Evolutionary conservation across 306 rosid genomes (phyloP).

Genomic region (Cicer chorassanicum): DNA sequence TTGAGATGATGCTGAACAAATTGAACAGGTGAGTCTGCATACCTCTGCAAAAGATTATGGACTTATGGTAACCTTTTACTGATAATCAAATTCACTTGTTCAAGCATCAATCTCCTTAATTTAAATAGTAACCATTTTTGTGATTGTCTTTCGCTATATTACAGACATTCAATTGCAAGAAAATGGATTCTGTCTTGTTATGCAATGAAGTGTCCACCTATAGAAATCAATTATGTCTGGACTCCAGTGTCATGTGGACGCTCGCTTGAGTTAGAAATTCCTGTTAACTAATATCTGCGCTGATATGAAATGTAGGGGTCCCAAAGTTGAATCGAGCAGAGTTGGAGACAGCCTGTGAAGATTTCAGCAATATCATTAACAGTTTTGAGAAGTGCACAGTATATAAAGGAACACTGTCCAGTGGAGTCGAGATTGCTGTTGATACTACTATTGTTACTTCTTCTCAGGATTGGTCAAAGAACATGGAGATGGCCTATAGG

Average conservation of each 20-base stretch:
- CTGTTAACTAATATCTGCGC: constrained; percentile 29
- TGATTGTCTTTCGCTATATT: constrained; percentile 6
- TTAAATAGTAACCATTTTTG: not conserved
- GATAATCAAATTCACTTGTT: too few species aligned
- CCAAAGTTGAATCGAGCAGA: constrained; percentile 86
- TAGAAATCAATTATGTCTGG: not conserved
- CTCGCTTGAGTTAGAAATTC: constrained; percentile 18
- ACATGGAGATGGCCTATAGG: constrained; percentile 62
- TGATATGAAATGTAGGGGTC: constrained; percentile 68
- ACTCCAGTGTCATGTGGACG: not conserved
- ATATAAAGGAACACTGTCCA: constrained; percentile 96
- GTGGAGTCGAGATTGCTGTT: constrained; percentile 96
- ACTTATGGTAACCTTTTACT: too few species aligned
- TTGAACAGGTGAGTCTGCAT: too few species aligned
- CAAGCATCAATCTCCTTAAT: not conserved
- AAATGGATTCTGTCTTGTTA: constrained; percentile 10
- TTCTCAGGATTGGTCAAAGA: constrained; percentile 79
- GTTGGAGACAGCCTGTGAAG: constrained; percentile 94
- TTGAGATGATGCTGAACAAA: too few species aligned
- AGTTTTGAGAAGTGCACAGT: constrained; percentile 60
- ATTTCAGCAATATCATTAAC: constrained; percentile 89
- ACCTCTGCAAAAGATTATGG: too few species aligned
- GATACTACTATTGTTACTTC: constrained; percentile 65
- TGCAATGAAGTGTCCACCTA: constrained; percentile 1
- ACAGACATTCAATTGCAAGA: constrained; percentile 13